phyloP scores from a whole-genome alignment of 2,329 filamentous ascomycete genomes.

The Trichoderma hamatum region DNA sequence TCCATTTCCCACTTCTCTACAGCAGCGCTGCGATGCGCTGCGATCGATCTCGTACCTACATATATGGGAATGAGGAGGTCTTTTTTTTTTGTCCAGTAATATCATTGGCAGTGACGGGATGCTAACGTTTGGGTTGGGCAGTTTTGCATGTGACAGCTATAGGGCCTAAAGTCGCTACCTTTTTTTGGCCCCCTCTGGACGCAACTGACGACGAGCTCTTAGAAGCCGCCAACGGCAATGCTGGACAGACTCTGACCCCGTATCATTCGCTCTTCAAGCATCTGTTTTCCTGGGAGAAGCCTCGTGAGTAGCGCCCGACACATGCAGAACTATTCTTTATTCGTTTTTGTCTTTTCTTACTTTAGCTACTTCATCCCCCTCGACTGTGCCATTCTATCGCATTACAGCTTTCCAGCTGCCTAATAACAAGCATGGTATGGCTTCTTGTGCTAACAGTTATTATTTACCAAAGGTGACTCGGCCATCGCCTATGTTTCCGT shows the following conservation, averaged over 20 bases:
- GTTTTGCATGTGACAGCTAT: conserved; percentile 27
- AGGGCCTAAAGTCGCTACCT: conserved; percentile 3
- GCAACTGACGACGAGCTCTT: conserved; percentile 60
- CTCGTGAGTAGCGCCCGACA: conserved; percentile 51
- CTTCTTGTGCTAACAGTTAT: conserved; percentile 26
- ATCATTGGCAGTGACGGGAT: conserved; percentile 41
- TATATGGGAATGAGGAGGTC: neutral
- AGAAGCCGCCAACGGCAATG: conserved; percentile 53
- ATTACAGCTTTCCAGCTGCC: neutral
- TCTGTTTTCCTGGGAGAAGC: conserved; percentile 70
- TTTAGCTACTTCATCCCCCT: neutral
- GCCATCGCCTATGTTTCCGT: conserved; percentile 64
- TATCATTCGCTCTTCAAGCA: conserved; percentile 73
- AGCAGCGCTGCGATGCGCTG: neutral
- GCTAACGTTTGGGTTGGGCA: conserved; percentile 42
- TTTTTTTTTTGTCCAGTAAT: conserved; percentile 6
- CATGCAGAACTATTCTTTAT: neutral
- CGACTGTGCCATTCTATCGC: neutral
- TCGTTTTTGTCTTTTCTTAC: neutral
- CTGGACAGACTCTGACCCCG: conserved; percentile 66
- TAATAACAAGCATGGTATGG: neutral
- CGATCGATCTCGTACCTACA: conserved; percentile 22
- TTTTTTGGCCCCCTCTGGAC: conserved; percentile 52
- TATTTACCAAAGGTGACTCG: conserved; percentile 56
- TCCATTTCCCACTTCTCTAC: conserved; percentile 12